Base-by-base conservation (phyloP, 179 eudicot species). In the Monotropa hypopitys region DNA sequence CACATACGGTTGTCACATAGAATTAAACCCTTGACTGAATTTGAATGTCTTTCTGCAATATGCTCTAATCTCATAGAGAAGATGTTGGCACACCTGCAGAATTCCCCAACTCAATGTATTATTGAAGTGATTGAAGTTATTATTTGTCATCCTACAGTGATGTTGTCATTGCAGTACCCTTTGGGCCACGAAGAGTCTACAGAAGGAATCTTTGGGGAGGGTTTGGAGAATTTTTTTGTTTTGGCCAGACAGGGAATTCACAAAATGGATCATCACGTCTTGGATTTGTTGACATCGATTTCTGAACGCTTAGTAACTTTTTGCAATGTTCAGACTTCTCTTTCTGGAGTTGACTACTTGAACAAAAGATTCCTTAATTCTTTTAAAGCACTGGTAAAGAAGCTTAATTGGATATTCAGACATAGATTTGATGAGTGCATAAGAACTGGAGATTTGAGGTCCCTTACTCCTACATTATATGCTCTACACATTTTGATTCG, bases 131-230 rank as follows among this genome's bases (percentile, higher is more conserved):
- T 87, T 40, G 88, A 86, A 79, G 80, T 85, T 78, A 81, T 96
- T 78, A 84, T 90, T 77, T 77, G 72, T 73, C 97, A 96, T 81
- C 98, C 99, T 81, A 87, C 86, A 71, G 82, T 90, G 35, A 56
- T 79, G 21, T 76, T 84, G 75, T 83, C 91, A 18, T 62, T 96
- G 77, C 87, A 87, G 75, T 67, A 50, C 79, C 88, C 93, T 59
- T 75, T 89, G 80, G 81, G 42, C n/a, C 72, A 51, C 81, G 69
- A 75, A 73, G 87, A 82, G 66, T 80, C 81, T 76, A 72, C 81
- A 67, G 86, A 83, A 78, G 86, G 79, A 47, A 76, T 83, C 45
- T 83, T 87, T 72, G 80, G 72, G 49, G 85, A 76, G 23, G 78
- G 78, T 84, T 71, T 79, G 38, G 86, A 84, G 49, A 81, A 74